Evolutionary conservation across 129 eudicot species (phyloP).

Genomic region (Arctium lappa): DNA sequence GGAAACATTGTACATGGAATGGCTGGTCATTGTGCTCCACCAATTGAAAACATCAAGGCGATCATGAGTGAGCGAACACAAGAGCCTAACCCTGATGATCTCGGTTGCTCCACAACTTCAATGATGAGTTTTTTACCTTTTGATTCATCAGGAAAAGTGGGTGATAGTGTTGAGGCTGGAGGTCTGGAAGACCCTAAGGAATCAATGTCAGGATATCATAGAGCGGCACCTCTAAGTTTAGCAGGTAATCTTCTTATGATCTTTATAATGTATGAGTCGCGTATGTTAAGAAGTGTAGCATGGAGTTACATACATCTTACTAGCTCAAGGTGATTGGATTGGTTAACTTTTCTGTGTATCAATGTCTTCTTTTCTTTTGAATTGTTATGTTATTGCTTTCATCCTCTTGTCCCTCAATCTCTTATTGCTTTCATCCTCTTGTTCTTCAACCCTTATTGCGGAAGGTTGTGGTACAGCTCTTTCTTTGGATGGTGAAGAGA

Average conservation of each 20-base stretch:
- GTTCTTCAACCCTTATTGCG: background rate
- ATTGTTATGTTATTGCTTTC: conserved; percentile 1
- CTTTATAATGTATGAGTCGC: background rate
- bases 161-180: conserved; percentile 27
- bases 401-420: background rate
- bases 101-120: conserved; percentile 10
- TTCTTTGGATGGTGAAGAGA: background rate
- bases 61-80: conserved; percentile 26
- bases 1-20: conserved; percentile 4
- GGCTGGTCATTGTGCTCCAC: conserved; percentile 14
- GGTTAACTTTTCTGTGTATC: background rate
- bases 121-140: conserved; percentile 14
- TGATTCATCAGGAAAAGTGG: conserved; percentile 11
- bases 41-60: conserved; percentile 23
- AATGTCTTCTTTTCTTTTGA: background rate
- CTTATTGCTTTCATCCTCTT: conserved; percentile 11
- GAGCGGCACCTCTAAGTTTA: conserved; percentile 22
- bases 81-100: conserved; percentile 15
- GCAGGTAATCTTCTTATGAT: conserved; percentile 39
- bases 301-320: background rate
- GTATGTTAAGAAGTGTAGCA: background rate
- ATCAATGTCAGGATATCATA: conserved; percentile 6
- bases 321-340: background rate
- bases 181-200: conserved; percentile 17
- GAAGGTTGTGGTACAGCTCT: too few species aligned